These are phyloP conservation scores for Eutypa lata DNA, from an alignment of 2,329 filamentous ascomycete genomes.

Conservation along the genomic window DNA sequence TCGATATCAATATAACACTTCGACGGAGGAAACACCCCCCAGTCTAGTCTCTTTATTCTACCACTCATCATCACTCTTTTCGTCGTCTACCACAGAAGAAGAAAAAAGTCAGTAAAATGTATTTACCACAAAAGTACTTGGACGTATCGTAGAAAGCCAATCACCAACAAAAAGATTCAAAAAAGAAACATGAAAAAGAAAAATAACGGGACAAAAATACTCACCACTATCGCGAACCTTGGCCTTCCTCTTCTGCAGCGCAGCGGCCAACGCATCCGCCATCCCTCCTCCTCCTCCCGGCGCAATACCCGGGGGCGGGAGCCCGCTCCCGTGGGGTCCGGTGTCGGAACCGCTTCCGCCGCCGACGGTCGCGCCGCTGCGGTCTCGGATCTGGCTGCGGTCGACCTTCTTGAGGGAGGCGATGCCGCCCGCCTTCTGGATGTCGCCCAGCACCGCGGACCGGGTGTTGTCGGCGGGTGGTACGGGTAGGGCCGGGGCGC, in stretches of 20 bases:
- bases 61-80: conserved; percentile 76
- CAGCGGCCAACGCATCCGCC: conserved; percentile 78
- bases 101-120: conserved; percentile 13
- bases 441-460: conserved; percentile 65
- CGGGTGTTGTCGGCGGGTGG: conserved; percentile 45
- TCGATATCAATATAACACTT: conserved; percentile 1
- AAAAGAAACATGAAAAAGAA: not conserved
- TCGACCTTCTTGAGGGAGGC: conserved; percentile 73
- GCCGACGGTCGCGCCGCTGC: conserved; percentile 62
- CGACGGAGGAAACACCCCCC: conserved; percentile 6
- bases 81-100: conserved; percentile 58
- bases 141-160: not conserved
- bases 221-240: conserved; percentile 95
- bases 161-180: not conserved
- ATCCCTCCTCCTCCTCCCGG: conserved; percentile 58
- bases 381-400: conserved; percentile 65
- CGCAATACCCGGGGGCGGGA: conserved; percentile 50
- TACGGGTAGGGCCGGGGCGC: conserved; percentile 46
- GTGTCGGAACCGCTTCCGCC: conserved; percentile 43
- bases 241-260: conserved; percentile 78
- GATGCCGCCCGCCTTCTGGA: conserved; percentile 67
- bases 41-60: too few species aligned
- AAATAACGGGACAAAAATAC: conserved; percentile 45
- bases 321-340: conserved; percentile 48
- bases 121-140: conserved; percentile 5